These are phyloP conservation scores for Saccharomyces hybrid DNA, from an alignment of 1,139 yeast species.

Conservation along the genomic window DNA sequence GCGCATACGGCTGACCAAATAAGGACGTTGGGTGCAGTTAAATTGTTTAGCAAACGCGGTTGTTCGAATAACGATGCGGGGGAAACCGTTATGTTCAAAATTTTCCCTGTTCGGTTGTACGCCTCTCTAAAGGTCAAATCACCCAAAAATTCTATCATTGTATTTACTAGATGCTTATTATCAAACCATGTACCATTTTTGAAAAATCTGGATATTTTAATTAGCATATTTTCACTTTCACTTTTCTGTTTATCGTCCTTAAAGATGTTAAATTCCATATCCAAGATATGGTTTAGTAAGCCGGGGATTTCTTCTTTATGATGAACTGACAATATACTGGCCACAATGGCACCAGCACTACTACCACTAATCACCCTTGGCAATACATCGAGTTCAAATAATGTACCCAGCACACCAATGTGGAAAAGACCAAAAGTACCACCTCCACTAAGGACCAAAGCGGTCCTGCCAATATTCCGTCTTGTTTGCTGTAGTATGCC, in stretches of 20 bases:
- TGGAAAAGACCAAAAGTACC: slow-evolving; percentile 90
- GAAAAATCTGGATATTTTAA: slow-evolving; percentile 41
- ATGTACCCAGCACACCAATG: slow-evolving; percentile 78
- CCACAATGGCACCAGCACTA: slow-evolving; percentile 94
- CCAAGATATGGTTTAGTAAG: slow-evolving; percentile 46
- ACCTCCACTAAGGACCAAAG: slow-evolving; percentile 87
- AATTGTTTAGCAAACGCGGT: slow-evolving; percentile 77
- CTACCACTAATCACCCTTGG: slow-evolving; percentile 91
- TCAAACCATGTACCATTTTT: slow-evolving; percentile 79
- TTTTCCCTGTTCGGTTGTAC: slow-evolving; percentile 75
- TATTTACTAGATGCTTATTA: slow-evolving; percentile 57
- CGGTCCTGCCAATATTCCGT: slow-evolving; percentile 87
- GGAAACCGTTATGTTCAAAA: slow-evolving; percentile 83
- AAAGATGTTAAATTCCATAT: slow-evolving; percentile 66
- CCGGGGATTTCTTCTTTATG: slow-evolving; percentile 63
- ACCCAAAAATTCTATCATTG: slow-evolving; percentile 74
- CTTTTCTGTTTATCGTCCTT: slow-evolving; percentile 44
- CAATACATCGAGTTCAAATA: slow-evolving; percentile 62
- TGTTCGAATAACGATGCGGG: slow-evolving; percentile 76
- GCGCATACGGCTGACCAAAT: slow-evolving; percentile 98
- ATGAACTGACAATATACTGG: slow-evolving; percentile 77
- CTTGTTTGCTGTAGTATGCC: slow-evolving; percentile 83
- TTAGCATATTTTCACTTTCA: slow-evolving; percentile 37
- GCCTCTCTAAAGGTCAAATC: slow-evolving; percentile 94
- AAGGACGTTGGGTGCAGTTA: slow-evolving; percentile 91